phyloP scores from a whole-genome alignment of 176 grass and related monocot species.

The Oryza brachyantha region DNA sequence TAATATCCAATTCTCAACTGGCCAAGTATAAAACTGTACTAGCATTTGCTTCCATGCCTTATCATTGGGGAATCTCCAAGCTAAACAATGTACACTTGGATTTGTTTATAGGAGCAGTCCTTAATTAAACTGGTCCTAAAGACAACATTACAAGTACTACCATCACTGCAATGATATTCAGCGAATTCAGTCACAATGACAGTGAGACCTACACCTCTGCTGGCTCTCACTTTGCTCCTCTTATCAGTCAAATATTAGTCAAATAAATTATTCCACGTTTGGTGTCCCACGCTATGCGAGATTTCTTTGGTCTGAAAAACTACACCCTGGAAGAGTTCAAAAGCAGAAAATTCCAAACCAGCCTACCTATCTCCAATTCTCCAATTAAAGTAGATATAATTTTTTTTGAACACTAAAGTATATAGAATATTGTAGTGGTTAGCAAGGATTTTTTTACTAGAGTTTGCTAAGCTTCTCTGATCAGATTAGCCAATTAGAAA shows the following conservation, averaged over 20 bases:
- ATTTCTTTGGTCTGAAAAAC: background rate
- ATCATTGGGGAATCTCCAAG: background rate
- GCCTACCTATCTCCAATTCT: background rate
- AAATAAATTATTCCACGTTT: background rate
- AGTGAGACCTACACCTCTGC: background rate
- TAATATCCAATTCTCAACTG: background rate
- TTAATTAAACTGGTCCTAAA: background rate
- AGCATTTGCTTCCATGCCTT: background rate
- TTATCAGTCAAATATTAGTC: background rate
- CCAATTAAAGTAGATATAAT: background rate
- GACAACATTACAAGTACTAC: background rate
- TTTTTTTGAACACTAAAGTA: too few relatives aligned
- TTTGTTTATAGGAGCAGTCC: background rate
- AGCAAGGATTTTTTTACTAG: background rate
- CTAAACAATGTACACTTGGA: background rate
- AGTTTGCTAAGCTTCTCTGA: background rate
- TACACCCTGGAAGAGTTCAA: background rate
- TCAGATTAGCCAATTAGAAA: too few relatives aligned
- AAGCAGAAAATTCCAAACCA: constrained; percentile 25
- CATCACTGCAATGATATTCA: background rate
- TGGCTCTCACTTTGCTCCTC: background rate
- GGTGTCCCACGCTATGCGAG: background rate
- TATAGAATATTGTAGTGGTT: background rate
- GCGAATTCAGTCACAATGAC: background rate
- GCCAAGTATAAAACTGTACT: background rate